phyloP scores from a whole-genome alignment of 2,329 filamentous ascomycete genomes.

The Exophiala xenobiotica region DNA sequence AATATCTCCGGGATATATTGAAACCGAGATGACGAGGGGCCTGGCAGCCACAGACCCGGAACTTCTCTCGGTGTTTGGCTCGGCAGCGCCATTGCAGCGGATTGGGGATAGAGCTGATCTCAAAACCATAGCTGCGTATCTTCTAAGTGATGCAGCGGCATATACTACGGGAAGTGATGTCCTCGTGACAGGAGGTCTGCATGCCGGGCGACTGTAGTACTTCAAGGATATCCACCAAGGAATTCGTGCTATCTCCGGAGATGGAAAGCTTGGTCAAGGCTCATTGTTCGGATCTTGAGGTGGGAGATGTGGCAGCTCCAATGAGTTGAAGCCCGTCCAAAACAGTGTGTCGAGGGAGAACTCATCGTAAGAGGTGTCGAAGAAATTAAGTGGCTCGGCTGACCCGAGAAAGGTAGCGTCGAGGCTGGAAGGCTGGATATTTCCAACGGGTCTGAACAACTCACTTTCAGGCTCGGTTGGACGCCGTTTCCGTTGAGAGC shows the following conservation, averaged over 20 bases:
- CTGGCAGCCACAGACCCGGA: constrained; percentile 34
- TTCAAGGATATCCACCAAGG: no score
- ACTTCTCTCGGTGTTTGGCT: constrained; percentile 18
- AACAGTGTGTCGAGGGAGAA: constrained; percentile 22
- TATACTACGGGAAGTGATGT: constrained; percentile 44
- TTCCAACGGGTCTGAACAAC: constrained; percentile 2
- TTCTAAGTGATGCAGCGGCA: constrained; percentile 42
- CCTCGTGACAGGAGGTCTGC: constrained; percentile 39
- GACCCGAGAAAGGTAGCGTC: constrained; percentile 8
- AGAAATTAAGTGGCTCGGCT: constrained; percentile 14
- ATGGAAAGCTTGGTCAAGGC: not conserved
- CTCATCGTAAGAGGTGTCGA: constrained; percentile 20
- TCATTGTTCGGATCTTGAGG: constrained; percentile 8
- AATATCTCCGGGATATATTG: constrained; percentile 46
- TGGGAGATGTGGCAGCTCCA: constrained; percentile 18
- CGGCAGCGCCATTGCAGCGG: constrained; percentile 14
- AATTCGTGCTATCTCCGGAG: no score
- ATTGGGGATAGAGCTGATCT: constrained; percentile 43
- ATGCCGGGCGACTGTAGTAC: constrained; percentile 34
- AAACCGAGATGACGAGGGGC: constrained; percentile 47
- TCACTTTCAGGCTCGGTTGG: constrained; percentile 9
- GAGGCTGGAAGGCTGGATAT: constrained; percentile 7
- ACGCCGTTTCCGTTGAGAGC: constrained; percentile 8
- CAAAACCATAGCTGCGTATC: constrained; percentile 43
- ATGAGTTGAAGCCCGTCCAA: constrained; percentile 18